A percentile compares a stretch with the other conserved stretches of the same genome.
phyloP scores from a whole-genome alignment of 2,329 filamentous ascomycete species.

The Furcasterigmium furcatum region DNA sequence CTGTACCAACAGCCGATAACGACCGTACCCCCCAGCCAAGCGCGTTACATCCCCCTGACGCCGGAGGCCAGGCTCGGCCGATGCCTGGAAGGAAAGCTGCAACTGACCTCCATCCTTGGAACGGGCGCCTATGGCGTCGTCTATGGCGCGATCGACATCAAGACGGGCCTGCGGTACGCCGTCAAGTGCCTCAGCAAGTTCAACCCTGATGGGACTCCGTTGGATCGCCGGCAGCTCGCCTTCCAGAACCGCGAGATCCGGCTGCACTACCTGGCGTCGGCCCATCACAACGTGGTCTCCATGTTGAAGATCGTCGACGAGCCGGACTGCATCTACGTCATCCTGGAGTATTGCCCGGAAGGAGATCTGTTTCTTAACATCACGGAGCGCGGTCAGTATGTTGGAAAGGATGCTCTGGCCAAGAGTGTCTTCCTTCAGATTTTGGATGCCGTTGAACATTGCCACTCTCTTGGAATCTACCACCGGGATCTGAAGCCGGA shows the following conservation, averaged over 20 bases:
- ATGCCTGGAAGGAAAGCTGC: slow-evolving; percentile 76
- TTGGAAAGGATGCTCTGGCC: slow-evolving; percentile 86
- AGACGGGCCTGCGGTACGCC: slow-evolving; percentile 79
- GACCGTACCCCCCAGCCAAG: slow-evolving; percentile 31
- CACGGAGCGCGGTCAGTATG: slow-evolving; percentile 89
- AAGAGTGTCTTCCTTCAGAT: slow-evolving; percentile 91
- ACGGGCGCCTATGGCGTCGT: slow-evolving; percentile 96
- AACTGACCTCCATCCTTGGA: slow-evolving; percentile 81
- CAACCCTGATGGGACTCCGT: slow-evolving; percentile 63
- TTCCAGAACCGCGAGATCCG: slow-evolving; percentile 94
- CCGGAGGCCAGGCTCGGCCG: slow-evolving; percentile 86
- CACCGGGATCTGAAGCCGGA: slow-evolving; percentile 97
- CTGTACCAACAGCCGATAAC: slow-evolving; percentile 32
- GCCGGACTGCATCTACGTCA: slow-evolving; percentile 89
- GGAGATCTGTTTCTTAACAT: slow-evolving; percentile 97
- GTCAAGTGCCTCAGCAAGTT: slow-evolving; percentile 96
- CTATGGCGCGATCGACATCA: slow-evolving; percentile 82
- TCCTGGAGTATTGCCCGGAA: slow-evolving; percentile 95
- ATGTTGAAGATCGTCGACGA: slow-evolving; percentile 92
- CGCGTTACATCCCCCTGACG: slow-evolving; percentile 52
- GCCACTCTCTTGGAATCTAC: slow-evolving; percentile 91
- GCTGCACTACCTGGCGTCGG: slow-evolving; percentile 84
- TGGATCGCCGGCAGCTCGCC: slow-evolving; percentile 81
- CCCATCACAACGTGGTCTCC: slow-evolving; percentile 89
- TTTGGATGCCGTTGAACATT: slow-evolving; percentile 92